Evolutionary conservation across 192 early-diverging fungal genomes (phyloP), one percentile per base, ranked within the genome.

Genomic region (Spizellomyces punctatus): DNA sequence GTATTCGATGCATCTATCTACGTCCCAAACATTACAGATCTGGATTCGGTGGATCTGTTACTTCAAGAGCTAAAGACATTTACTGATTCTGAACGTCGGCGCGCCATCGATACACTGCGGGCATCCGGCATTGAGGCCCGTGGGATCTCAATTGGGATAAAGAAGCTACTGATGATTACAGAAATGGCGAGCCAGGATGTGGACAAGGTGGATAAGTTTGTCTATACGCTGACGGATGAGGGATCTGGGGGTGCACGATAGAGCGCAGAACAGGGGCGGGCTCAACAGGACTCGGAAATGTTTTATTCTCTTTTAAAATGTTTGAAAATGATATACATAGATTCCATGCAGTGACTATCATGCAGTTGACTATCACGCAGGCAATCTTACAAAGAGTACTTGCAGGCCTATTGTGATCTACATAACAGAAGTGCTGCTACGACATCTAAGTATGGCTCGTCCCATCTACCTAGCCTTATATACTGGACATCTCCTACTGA

Each of bases 171-270:
- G 63, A 90, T 94, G 87, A 86, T 93, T 16, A 83, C 91, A 42
- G 97, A 98, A 72, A 96, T 94, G 86, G 93, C 96, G 6, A 79
- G 90, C 27, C 95, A 98, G 76, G 94, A 95, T 72, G 76, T 64
- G 10, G 89, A 93, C 70, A 92, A 89, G 64, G 85, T 93, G 16
- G 89, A 88, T 5, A 90, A 92, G 69, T 91, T 95, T 83, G 89
- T 92, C 8, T 65, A 49, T 12, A 27, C 48, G 14, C 10, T 76
- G 19, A 59, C 57, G 44, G 75, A 76, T 21, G 68, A 76, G 36
- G 75, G 68, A 14, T 42, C 19, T 41, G 36, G 36, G 6, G 65
- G 63, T 54, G 12, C 50, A 54, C 50, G 50, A 36, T 36, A 36
- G 3, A 3, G 0, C 1, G 27, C 27, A 36, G 27, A 36, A 36